Base-by-base conservation (phyloP, 805 yeast species). In the Metschnikowia colocasiae region DNA sequence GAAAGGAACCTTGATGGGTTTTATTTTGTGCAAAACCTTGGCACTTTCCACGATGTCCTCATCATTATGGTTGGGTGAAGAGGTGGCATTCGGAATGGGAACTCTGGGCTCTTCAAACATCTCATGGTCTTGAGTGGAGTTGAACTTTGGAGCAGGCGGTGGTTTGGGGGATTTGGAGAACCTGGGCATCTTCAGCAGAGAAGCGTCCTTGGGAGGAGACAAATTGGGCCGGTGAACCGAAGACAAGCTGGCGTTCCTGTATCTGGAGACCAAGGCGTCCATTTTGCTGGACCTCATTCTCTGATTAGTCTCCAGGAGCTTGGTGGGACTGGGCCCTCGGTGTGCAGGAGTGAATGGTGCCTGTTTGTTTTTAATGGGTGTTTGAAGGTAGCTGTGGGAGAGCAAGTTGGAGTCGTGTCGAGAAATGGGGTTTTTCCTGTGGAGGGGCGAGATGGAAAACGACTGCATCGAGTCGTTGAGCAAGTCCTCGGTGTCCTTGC, bases 241-340 rank as follows among this genome's bases (percentile, higher is more conserved):
- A 13, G 35, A 18, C 39, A 26, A 20, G 19, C 29, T 33, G 22
- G 54, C 59, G 20, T 54, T 54, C 6, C 67, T 63, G 47, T 63
- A 71, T 38, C 68, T 68, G 31, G 59, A 58, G 13, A 65, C 58
- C 43, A 70, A 53, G 2, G 73, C 74, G 25, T 63, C 62, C 32
- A 72, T 59, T 32, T 61, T 59, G 47, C 68, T 69, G 31, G 55
- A 59, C 37, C 62, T 62, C 51, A 71, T 51, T 39, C 71, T 52
- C 40, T 65, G 61, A 26, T 71, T 68, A 0, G 77, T 70, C 48
- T 69, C 73, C 49, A 67, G 73, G 15, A 71, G 56, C 32, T 65
- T 63, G 4, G 68, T 58, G 2, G 74, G 74, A 27, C 69, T 55
- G 12, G 58, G 47, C 2, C 51, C 45, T 8, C 48, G 42, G 3